Evolutionary conservation across 2,329 filamentous ascomycete genomes (phyloP).

Genomic region (Trichoderma sp.): DNA sequence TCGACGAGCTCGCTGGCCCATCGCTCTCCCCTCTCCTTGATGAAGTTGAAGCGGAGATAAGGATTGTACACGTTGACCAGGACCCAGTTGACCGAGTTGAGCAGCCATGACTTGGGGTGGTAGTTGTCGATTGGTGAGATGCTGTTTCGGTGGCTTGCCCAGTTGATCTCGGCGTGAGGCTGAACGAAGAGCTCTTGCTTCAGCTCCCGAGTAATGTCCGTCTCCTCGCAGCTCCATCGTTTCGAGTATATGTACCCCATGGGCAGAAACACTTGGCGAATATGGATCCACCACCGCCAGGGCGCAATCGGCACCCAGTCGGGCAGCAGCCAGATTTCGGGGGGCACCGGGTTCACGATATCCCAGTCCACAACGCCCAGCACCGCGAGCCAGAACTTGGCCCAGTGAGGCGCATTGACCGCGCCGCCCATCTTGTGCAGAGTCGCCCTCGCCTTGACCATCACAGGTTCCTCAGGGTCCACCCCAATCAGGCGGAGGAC

Average conservation of each 20-base stretch:
- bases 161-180: constrained; percentile 76
- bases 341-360: constrained; percentile 89
- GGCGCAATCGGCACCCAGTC: constrained; percentile 89
- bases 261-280: constrained; percentile 91
- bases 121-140: constrained; percentile 84
- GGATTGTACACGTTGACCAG: constrained; percentile 80
- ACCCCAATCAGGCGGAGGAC: constrained; percentile 79
- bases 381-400: constrained; percentile 92
- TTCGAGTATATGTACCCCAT: constrained; percentile 92
- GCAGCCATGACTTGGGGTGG: constrained; percentile 83
- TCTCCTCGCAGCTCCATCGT: constrained; percentile 75
- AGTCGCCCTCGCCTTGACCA: constrained; percentile 80
- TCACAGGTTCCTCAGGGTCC: constrained; percentile 76
- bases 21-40: constrained; percentile 73
- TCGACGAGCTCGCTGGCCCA: constrained; percentile 83
- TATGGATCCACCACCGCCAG: constrained; percentile 98
- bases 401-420: constrained; percentile 85
- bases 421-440: constrained; percentile 87
- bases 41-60: constrained; percentile 65
- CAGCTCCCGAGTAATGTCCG: constrained; percentile 70
- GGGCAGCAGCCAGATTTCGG: constrained; percentile 89
- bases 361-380: constrained; percentile 86
- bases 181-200: constrained; percentile 82
- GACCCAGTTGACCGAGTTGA: constrained; percentile 77
- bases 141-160: constrained; percentile 75